Conservation (phyloP, 495 filamentous ascomycete species). For the Oidiodendron maius region DNA sequence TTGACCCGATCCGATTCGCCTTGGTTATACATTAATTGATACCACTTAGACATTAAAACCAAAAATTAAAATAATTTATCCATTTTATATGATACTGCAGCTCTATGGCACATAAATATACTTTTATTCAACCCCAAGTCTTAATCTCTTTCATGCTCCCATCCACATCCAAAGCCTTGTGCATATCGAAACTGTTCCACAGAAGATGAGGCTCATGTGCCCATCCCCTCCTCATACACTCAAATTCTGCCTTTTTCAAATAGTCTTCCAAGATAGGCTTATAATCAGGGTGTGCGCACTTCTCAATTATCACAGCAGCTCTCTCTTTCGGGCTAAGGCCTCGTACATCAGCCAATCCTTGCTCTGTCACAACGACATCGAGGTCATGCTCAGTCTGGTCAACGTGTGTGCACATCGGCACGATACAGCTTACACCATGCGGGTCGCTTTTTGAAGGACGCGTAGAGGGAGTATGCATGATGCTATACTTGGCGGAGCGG, state of each 20-base stretch:
- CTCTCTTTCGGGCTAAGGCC: constrained; percentile 77
- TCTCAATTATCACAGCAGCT: constrained; percentile 79
- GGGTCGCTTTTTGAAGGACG: constrained; percentile 80
- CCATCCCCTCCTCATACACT: constrained; percentile 84
- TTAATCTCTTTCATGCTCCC: constrained; percentile 77
- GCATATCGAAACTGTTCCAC: constrained; percentile 84
- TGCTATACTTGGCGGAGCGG: constrained; percentile 75
- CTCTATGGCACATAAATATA: no score
- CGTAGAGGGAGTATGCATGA: constrained; percentile 87
- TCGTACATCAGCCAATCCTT: constrained; percentile 80
- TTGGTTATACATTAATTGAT: no score
- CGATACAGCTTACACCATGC: constrained; percentile 78
- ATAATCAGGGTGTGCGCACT: constrained; percentile 86
- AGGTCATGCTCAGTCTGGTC: constrained; percentile 92
- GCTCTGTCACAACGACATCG: constrained; percentile 82
- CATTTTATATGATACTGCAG: no score
- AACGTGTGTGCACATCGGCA: constrained; percentile 88
- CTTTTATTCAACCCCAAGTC: constrained; percentile 35
- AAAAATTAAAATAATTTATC: no score
- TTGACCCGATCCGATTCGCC: no score
- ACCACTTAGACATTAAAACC: no score
- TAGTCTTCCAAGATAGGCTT: constrained; percentile 76
- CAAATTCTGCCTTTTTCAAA: constrained; percentile 79
- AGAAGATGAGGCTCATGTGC: constrained; percentile 86
- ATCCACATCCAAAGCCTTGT: constrained; percentile 70